These are phyloP conservation scores for Pisolithus marmoratus DNA, from an alignment of 768 basidiomycete genomes.

Conservation along the genomic window DNA sequence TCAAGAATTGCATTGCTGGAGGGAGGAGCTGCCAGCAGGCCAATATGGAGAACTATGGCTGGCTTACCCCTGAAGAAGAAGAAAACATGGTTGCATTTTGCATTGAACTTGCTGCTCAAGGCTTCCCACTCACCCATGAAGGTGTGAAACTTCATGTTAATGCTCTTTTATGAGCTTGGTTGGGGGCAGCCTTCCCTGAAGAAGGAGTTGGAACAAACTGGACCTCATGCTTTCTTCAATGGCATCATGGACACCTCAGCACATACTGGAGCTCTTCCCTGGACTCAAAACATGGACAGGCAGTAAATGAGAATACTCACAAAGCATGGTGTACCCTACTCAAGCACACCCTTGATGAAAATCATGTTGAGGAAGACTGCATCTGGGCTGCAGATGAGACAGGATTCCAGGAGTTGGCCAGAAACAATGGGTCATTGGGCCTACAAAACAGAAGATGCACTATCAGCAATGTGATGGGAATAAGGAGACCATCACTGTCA, in stretches of 20 bases:
- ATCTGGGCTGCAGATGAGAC: neutral
- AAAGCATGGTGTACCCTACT: conserved; percentile 29
- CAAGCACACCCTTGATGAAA: conserved; percentile 12
- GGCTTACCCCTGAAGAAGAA: conserved; percentile 25
- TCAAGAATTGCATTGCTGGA: too few relatives aligned
- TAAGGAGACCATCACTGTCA: conserved; percentile 17
- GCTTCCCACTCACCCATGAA: conserved; percentile 31
- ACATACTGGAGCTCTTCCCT: conserved; percentile 28
- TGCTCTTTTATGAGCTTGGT: conserved; percentile 19
- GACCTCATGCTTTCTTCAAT: conserved; percentile 24
- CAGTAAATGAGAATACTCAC: conserved; percentile 33
- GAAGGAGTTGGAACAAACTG: conserved; percentile 33
- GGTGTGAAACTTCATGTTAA: conserved; percentile 32
- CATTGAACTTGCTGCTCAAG: conserved; percentile 23
- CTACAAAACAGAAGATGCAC: conserved; percentile 4
- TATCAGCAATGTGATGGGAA: conserved; percentile 13
- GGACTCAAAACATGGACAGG: conserved; percentile 29
- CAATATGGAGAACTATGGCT: conserved; percentile 6
- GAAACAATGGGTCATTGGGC: conserved; percentile 6
- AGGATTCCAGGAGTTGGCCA: conserved; percentile 8
- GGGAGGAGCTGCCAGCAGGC: too few relatives aligned
- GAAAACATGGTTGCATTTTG: conserved; percentile 24
- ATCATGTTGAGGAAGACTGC: conserved; percentile 1
- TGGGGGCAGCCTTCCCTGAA: conserved; percentile 24
- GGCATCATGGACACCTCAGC: conserved; percentile 24